phyloP scores from a whole-genome alignment of 2,329 filamentous ascomycete genomes.

The Paraconiothyrium sp. region DNA sequence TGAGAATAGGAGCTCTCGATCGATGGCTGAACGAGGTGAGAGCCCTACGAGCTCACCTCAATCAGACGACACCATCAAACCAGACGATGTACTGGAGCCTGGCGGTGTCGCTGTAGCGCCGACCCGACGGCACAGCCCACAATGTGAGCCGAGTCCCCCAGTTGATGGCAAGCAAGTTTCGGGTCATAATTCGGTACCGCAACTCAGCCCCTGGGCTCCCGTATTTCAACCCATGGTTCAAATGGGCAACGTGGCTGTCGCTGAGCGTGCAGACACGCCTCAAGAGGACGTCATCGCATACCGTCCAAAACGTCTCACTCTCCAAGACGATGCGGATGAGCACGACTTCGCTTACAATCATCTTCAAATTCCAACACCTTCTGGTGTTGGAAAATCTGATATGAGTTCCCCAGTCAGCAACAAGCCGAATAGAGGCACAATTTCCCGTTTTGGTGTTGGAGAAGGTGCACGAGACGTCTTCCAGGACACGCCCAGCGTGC shows the following conservation, averaged over 20 bases:
- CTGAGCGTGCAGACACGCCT: background rate
- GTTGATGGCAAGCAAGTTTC: background rate
- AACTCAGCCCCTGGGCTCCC: background rate
- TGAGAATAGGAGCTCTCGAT: no score
- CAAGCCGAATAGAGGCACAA: background rate
- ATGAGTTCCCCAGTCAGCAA: background rate
- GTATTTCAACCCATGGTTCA: background rate
- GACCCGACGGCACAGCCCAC: background rate
- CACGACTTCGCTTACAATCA: background rate
- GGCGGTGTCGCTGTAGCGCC: background rate
- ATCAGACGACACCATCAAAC: constrained; percentile 14
- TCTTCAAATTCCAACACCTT: background rate
- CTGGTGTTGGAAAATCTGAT: background rate
- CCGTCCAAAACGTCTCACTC: background rate
- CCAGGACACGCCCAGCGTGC: background rate
- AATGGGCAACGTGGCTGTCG: background rate
- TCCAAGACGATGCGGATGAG: no score
- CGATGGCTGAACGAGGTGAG: background rate
- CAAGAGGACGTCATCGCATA: background rate
- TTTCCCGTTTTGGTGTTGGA: background rate
- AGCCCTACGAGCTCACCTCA: background rate
- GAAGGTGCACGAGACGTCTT: background rate
- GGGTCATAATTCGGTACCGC: background rate
- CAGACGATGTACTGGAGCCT: background rate
- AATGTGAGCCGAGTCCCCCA: background rate